These are phyloP conservation scores for Penicillium goetzii DNA, from an alignment of 495 filamentous ascomycete species.

Conservation along the genomic window DNA sequence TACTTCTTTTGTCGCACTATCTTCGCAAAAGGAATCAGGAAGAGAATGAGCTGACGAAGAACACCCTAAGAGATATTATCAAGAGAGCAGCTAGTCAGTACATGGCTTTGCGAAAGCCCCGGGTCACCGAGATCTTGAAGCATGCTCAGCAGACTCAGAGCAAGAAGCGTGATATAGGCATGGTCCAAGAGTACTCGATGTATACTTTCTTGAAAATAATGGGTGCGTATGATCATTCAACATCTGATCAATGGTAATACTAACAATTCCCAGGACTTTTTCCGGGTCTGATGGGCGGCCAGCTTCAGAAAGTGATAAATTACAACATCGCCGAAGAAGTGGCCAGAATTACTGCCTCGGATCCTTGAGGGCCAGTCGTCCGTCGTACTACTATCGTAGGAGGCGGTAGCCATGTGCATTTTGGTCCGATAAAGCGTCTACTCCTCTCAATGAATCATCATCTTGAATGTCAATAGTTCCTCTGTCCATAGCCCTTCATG, in stretches of 20 bases:
- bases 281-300: constrained; percentile 12
- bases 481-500: neutral
- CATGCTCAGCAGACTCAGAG: constrained; percentile 35
- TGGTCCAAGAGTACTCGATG: constrained; percentile 40
- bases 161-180: constrained; percentile 37
- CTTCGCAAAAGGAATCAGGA: constrained; percentile 16
- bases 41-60: constrained; percentile 3
- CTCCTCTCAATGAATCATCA: neutral
- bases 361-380: neutral
- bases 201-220: constrained; percentile 41
- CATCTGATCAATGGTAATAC: neutral
- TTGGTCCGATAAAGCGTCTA: neutral
- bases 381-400: neutral
- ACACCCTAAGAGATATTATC: constrained; percentile 22
- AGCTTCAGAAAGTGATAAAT: constrained; percentile 14
- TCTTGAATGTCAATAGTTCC: neutral
- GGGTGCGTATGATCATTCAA: constrained; percentile 18
- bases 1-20: constrained; percentile 39
- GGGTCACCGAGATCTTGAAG: constrained; percentile 35
- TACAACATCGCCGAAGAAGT: constrained; percentile 25
- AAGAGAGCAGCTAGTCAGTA: constrained; percentile 35
- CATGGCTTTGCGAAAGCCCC: constrained; percentile 35
- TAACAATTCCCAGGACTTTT: constrained; percentile 18
- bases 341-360: neutral
- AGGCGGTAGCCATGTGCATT: neutral